Percentiles rank a stretch among this genome's conserved stretches.
Evolutionary conservation across 345 rosid genomes (phyloP).

Genomic region (Balakata baccata): DNA sequence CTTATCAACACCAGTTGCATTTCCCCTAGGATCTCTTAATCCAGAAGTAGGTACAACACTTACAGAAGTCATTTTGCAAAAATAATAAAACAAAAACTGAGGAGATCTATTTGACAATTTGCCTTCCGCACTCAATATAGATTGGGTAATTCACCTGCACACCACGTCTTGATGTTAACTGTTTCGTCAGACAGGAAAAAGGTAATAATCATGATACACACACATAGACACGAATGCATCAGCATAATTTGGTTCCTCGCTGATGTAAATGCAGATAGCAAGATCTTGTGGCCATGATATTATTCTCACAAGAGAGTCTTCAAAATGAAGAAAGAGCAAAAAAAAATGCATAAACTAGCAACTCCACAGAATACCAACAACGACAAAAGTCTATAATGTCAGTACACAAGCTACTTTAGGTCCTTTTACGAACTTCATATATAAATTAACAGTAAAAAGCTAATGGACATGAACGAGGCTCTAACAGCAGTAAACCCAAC

Average conservation of each 20-base stretch:
- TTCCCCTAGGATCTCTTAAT: slow-evolving; percentile 50
- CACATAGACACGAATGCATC: neutral
- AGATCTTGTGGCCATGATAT: neutral
- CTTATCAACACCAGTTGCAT: slow-evolving; percentile 58
- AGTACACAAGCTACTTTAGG: neutral
- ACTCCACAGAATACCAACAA: neutral
- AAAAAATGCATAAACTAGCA: neutral
- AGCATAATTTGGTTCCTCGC: no score
- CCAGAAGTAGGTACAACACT: slow-evolving; percentile 51
- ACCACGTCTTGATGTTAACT: neutral
- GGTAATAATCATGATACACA: neutral
- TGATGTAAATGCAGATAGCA: neutral
- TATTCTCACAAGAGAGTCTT: neutral
- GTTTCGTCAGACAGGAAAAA: neutral
- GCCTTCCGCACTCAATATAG: slow-evolving; percentile 7
- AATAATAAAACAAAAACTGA: neutral
- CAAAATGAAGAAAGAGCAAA: neutral
- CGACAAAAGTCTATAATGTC: neutral
- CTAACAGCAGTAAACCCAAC: neutral
- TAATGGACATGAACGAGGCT: neutral
- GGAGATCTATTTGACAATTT: slow-evolving; percentile 6
- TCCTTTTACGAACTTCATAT: neutral
- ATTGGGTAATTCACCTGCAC: slow-evolving; percentile 15
- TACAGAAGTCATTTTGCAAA: slow-evolving; percentile 55
- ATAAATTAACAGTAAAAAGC: neutral